A percentile compares a stretch with the other conserved stretches of the same genome.
These are phyloP conservation scores for Melanopsichium pennsylvanicum DNA, from an alignment of 1,284 basidiomycete species.

Conservation along the genomic window DNA sequence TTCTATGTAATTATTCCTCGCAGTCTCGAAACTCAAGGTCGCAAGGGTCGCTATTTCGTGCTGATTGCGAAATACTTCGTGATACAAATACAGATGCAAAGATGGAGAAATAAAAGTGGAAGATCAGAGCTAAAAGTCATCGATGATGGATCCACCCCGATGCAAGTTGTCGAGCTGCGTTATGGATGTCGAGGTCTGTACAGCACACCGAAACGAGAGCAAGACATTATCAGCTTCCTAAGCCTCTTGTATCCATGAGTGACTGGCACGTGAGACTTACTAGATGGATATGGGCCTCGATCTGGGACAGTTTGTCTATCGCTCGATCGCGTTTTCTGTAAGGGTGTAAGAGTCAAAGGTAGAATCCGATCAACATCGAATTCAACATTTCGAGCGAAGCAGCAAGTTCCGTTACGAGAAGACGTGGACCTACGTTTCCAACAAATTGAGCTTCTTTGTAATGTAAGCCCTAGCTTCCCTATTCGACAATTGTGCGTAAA, in stretches of 20 bases:
- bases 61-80: too few relatives aligned
- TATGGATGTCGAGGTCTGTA: slow-evolving; percentile 43
- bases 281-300: slow-evolving; percentile 47
- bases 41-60: too few relatives aligned
- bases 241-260: too few relatives aligned
- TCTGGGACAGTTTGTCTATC: slow-evolving; percentile 43
- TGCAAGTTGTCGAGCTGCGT: slow-evolving; percentile 49
- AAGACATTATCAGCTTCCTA: not conserved
- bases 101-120: slow-evolving; percentile 1
- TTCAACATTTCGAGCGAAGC: not conserved
- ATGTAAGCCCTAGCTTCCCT: slow-evolving; percentile 46
- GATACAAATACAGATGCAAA: slow-evolving; percentile 22
- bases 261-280: slow-evolving; percentile 12
- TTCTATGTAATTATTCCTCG: too few relatives aligned
- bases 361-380: too few relatives aligned
- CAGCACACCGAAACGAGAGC: not conserved
- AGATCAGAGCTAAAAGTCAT: slow-evolving; percentile 10
- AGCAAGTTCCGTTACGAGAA: too few relatives aligned
- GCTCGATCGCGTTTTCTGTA: slow-evolving; percentile 29
- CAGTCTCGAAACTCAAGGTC: too few relatives aligned
- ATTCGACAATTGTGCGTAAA: slow-evolving; percentile 40
- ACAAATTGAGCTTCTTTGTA: slow-evolving; percentile 33
- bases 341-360: not conserved
- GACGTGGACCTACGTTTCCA: slow-evolving; percentile 25
- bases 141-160: slow-evolving; percentile 40